Conservation (phyloP, 2,329 filamentous ascomycete genomes). For the Myotisia sp. region DNA sequence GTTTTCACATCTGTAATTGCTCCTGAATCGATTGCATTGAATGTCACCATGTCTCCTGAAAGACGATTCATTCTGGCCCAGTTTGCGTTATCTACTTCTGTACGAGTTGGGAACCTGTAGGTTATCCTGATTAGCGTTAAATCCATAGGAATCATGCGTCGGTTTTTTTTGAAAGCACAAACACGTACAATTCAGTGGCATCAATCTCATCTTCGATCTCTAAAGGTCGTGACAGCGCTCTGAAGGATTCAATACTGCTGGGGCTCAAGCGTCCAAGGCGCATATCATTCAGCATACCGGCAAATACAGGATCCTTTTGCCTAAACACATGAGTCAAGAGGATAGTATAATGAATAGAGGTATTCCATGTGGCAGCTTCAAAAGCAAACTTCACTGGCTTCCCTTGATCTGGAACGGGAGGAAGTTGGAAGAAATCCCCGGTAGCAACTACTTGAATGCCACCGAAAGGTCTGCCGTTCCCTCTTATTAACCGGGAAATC, state of each 20-base stretch:
- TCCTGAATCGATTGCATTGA: slow-evolving; percentile 61
- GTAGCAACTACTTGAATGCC: slow-evolving; percentile 93
- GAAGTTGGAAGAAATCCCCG: slow-evolving; percentile 94
- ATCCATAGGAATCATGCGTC: not conserved
- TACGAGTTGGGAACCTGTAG: slow-evolving; percentile 64
- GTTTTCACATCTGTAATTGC: slow-evolving; percentile 48
- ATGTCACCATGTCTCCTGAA: slow-evolving; percentile 52
- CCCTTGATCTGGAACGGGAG: slow-evolving; percentile 70
- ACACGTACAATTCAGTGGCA: slow-evolving; percentile 62
- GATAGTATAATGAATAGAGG: slow-evolving; percentile 88
- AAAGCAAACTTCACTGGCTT: slow-evolving; percentile 78
- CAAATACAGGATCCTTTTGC: slow-evolving; percentile 82
- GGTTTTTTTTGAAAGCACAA: not conserved
- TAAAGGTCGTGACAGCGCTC: slow-evolving; percentile 54
- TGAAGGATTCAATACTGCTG: slow-evolving; percentile 65
- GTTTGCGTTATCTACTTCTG: slow-evolving; percentile 83
- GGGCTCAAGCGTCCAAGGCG: slow-evolving; percentile 67
- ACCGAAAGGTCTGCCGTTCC: slow-evolving; percentile 84
- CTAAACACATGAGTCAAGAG: slow-evolving; percentile 91
- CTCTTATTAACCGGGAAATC: slow-evolving; percentile 70
- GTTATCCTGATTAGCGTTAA: slow-evolving; percentile 9
- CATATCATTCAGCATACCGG: slow-evolving; percentile 95
- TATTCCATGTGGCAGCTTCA: slow-evolving; percentile 80
- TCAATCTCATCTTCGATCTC: slow-evolving; percentile 59
- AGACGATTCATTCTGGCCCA: slow-evolving; percentile 56